Conservation (phyloP, 2,329 filamentous ascomycete species). For the Macrophomina phaseolina region DNA sequence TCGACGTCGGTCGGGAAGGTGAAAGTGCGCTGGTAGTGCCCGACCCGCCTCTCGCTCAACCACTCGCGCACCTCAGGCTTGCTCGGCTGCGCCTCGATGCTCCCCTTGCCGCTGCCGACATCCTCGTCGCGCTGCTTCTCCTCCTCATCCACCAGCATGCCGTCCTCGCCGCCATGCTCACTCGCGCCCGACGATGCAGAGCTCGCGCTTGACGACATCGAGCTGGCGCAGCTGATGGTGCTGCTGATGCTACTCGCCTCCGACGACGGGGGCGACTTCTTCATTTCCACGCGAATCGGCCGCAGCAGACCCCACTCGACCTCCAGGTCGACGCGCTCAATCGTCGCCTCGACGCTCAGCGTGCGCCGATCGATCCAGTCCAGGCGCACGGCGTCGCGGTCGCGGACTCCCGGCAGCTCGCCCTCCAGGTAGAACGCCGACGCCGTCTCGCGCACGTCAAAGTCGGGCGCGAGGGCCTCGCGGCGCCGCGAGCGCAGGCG, state of each 20-base stretch:
- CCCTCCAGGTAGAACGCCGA: constrained; percentile 27
- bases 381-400: constrained; percentile 17
- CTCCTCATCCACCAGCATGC: constrained; percentile 31
- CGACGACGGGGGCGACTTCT: constrained; percentile 32
- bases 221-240: not conserved
- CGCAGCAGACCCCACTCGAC: constrained; percentile 27
- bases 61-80: constrained; percentile 27
- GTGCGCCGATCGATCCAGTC: constrained; percentile 27
- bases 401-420: constrained; percentile 23
- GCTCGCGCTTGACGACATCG: constrained; percentile 8
- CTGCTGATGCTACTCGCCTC: not conserved
- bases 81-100: constrained; percentile 20
- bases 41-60: constrained; percentile 28
- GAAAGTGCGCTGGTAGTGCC: constrained; percentile 29
- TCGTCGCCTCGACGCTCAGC: constrained; percentile 22
- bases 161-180: constrained; percentile 31
- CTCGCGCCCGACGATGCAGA: constrained; percentile 2
- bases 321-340: constrained; percentile 26
- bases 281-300: constrained; percentile 25
- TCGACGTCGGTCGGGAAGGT: constrained; percentile 29
- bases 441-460: constrained; percentile 27
- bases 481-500: constrained; percentile 28
- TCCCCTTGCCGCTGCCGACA: not conserved
- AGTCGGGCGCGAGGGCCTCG: constrained; percentile 29
- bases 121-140: not conserved